Evolutionary conservation across 1,284 basidiomycete genomes (phyloP), one percentile per base, ranked within the genome.

Genomic region (Waitea zeae): DNA sequence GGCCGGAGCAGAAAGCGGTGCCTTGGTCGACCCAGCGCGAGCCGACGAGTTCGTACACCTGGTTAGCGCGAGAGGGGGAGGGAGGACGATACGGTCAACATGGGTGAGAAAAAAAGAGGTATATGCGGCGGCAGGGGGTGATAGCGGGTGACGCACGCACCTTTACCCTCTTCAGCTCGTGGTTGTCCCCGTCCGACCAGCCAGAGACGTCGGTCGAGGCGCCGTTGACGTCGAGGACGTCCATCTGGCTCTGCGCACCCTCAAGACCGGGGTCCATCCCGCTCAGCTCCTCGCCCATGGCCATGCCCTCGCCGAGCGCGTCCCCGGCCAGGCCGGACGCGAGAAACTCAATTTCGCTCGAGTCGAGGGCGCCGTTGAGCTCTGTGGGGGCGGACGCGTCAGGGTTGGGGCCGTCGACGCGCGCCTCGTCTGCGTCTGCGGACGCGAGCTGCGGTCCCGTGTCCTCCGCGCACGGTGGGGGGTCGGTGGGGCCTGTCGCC

Each of bases 31-130:
- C 70, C 90, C 90, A 96, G 36, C 75, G 73, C 39, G 80, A 68
- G 38, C 80, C 83, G 37, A 88, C 70, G 39, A 96, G 74, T 56
- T 90, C 80, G 56, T 96, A 96, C 18, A 96, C 89, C 79, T 92
- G 55, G 15, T 14, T 26, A 12, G 11, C 11, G 15, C 12, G 30
- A 9, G n/a, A 46, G 42, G 12, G 48, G 42, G 6, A 12, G n/a
- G n/a, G n/a, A n/a, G n/a, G n/a, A n/a, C n/a, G n/a, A 19, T 20
- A 19, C 34, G 19, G 13, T n/a, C 28, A 24, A 40, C 20, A 39
- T 30, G 22, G 15, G 29, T 18, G 14, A 39, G 14, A 4, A 17
- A 7, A 15, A n/a, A 12, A 22, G 30, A 28, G n/a, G 22, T n/a
- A n/a, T n/a, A n/a, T n/a, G n/a, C n/a, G 15, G 4, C 14, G 24